Conservation (phyloP, 1,139 yeast species). For the Zygosaccharomyces sapae region DNA sequence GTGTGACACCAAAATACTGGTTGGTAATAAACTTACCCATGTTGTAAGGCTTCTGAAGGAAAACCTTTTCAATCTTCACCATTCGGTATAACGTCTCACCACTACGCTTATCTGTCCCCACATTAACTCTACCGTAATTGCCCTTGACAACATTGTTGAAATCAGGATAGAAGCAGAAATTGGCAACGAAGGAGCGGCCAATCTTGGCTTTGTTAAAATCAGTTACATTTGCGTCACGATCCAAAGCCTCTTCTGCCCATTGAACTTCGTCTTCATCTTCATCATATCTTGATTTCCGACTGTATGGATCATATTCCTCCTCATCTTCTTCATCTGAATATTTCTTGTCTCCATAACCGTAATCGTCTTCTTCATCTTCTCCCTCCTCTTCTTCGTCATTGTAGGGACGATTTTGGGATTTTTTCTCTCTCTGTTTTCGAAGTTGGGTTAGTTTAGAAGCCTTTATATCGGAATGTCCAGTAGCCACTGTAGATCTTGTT, state of each 20-base stretch:
- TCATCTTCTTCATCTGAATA: conserved; percentile 37
- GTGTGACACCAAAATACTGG: conserved; percentile 51
- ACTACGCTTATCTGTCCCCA: conserved; percentile 63
- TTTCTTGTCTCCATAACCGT: conserved; percentile 31
- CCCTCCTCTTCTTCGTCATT: conserved; percentile 42
- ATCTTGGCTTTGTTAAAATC: conserved; percentile 70
- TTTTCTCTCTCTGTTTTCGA: conserved; percentile 77
- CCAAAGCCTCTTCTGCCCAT: conserved; percentile 44
- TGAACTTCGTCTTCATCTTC: conserved; percentile 41
- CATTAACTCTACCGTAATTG: conserved; percentile 75
- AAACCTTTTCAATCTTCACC: conserved; percentile 71
- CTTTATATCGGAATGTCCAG: conserved; percentile 41
- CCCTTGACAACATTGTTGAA: conserved; percentile 67
- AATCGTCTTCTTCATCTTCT: conserved; percentile 37
- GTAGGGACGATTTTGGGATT: conserved; percentile 43
- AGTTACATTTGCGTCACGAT: conserved; percentile 42
- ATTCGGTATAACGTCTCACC: conserved; percentile 71
- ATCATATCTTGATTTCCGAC: conserved; percentile 30
- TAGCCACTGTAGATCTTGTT: conserved; percentile 30
- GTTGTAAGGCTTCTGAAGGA: conserved; percentile 54
- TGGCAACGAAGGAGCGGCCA: conserved; percentile 71
- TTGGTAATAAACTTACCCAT: conserved; percentile 55
- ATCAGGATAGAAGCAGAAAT: conserved; percentile 76
- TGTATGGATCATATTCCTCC: conserved; percentile 41
- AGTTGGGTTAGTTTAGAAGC: conserved; percentile 71